Conservation (phyloP, 2,329 filamentous ascomycete genomes). For the Purpureocillium lavendulum region DNA sequence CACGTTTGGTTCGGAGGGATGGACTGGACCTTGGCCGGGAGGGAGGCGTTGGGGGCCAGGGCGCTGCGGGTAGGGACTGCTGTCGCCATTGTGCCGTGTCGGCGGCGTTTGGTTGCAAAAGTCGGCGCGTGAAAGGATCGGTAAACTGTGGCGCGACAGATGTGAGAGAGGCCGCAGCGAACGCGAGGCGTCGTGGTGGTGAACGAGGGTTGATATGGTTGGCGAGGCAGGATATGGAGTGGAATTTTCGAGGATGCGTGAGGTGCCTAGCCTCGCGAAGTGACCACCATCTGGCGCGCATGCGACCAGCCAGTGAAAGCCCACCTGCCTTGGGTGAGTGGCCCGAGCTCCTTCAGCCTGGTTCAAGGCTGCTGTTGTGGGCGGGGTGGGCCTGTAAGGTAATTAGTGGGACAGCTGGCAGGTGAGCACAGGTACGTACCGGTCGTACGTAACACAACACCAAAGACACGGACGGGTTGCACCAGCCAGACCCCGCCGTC, state of each 20-base stretch:
- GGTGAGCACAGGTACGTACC: too few relatives aligned
- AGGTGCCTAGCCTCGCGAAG: neutral
- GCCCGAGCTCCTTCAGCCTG: neutral
- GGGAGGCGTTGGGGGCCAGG: constrained; percentile 31
- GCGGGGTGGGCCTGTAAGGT: too few relatives aligned
- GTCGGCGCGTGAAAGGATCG: too few relatives aligned
- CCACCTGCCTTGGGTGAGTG: too few relatives aligned
- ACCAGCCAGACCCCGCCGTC: constrained; percentile 8
- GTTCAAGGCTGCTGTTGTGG: too few relatives aligned
- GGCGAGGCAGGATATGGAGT: neutral
- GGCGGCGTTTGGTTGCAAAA: neutral
- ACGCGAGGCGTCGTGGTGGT: too few relatives aligned
- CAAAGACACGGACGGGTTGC: too few relatives aligned
- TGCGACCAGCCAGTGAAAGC: too few relatives aligned
- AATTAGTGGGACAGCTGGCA: too few relatives aligned
- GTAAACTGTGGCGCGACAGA: too few relatives aligned
- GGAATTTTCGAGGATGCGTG: neutral
- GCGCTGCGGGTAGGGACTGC: constrained; percentile 28
- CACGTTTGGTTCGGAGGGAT: constrained; percentile 69
- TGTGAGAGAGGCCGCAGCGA: too few relatives aligned
- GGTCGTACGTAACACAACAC: too few relatives aligned
- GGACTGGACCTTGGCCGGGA: constrained; percentile 42
- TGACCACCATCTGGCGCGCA: neutral
- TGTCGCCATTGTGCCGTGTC: constrained; percentile 21
- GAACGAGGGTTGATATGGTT: neutral